Evolutionary conservation across 768 basidiomycete species (phyloP), one percentile per base, ranked within the genome.

Genomic region (Cystofilobasidium ferigula): DNA sequence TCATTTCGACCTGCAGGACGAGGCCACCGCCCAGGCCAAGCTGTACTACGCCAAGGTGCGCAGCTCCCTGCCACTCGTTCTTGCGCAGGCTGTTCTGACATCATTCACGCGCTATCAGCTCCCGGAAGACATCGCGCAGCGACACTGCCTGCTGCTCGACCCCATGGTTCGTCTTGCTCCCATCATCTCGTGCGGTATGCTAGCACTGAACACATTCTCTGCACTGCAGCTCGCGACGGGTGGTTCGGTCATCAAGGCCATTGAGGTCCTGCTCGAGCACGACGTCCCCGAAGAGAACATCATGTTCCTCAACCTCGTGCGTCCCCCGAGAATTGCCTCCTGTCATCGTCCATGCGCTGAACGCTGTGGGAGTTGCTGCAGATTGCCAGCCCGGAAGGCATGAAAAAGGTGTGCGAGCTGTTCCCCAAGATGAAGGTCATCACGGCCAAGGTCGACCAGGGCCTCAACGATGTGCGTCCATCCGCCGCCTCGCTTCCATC

Each of bases 221-320:
- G 13, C 63, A 38, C 38, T 57, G 1, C 32, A 57, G 36, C 57
- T 65, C 83, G 94, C 94, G 0, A 98, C 94, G 0, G 95, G 95
- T 30, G 95, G 95, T 53, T 97, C 93, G 6, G 94, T 93, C 10
- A 92, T 93, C 77, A 97, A 98, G 74, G 95, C 95, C 0, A 87
- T 97, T 60, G 94, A 98, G 74, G 87, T 98, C 4, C 80, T 98
- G 16, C 84, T 87, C 76, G 87, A 90, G 54, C 85, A 90, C 72
- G 89, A 88, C 24, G 95, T 99, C 35, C 86, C 88, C 20, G 90
- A 95, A 76, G 91, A 95, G 66, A 83, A 90, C 63, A 94, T 97
- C 68, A 87, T 95, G 70, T 95, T 97, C 77, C 83, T 95, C 67
- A 94, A 97, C 74, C 77, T 97, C 74, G 92, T 90, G 63, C 61